phyloP scores from a whole-genome alignment of 441 rosid genomes.

The Metrosideros polymorpha region DNA sequence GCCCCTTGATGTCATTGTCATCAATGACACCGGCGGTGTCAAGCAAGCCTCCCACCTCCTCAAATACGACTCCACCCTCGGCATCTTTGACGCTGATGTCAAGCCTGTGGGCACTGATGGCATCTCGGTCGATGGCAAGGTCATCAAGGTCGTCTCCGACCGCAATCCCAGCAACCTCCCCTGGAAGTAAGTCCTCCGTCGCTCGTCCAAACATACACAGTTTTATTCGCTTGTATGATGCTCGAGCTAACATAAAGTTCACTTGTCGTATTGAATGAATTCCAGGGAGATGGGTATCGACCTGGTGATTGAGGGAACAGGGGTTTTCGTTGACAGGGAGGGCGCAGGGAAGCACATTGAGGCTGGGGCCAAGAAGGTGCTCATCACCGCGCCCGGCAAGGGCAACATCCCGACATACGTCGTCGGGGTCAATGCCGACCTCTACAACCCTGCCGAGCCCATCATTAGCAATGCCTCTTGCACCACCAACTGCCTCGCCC shows the following conservation, averaged over 20 bases:
- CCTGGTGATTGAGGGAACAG: conserved; percentile 94
- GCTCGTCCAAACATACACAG: not conserved
- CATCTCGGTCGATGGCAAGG: conserved; percentile 93
- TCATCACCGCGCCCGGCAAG: conserved; percentile 94
- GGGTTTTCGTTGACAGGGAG: conserved; percentile 87
- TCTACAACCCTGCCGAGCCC: conserved; percentile 58
- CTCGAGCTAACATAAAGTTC: not conserved
- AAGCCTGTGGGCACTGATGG: conserved; percentile 66
- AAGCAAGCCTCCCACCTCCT: conserved; percentile 94
- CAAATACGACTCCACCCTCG: conserved; percentile 93
- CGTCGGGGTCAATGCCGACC: conserved; percentile 83
- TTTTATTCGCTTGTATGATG: not conserved
- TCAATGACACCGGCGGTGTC: conserved; percentile 85
- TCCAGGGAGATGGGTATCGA: conserved; percentile 76
- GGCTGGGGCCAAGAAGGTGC: conserved; percentile 96
- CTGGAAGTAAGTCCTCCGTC: conserved; percentile 50
- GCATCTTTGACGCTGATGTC: conserved; percentile 90
- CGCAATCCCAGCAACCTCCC: conserved; percentile 79
- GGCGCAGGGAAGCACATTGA: conserved; percentile 96
- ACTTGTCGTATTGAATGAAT: not conserved
- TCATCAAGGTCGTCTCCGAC: conserved; percentile 77
- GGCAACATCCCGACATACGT: conserved; percentile 97
- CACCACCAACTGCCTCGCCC: conserved; percentile 97
- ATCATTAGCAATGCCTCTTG: conserved; percentile 98
- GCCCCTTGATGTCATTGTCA: conserved; percentile 60